Conservation (phyloP, 768 basidiomycete genomes). For the Leccinellum luteum region DNA sequence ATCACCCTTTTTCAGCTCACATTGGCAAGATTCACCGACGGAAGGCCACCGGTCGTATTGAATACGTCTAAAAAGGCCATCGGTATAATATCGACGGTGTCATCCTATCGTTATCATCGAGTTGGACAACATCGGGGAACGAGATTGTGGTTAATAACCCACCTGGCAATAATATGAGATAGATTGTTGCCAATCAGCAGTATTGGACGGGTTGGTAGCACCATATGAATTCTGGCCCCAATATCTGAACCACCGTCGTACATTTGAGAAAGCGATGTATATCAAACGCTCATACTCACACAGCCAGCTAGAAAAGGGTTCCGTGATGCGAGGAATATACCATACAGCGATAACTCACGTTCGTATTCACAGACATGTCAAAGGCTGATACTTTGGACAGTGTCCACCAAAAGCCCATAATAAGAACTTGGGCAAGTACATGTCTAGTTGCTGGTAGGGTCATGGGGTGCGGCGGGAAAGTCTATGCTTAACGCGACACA, state of each 20-base stretch:
- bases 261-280: neutral
- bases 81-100: conserved; percentile 55
- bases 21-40: conserved; percentile 61
- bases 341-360: conserved; percentile 12
- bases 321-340: neutral
- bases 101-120: conserved; percentile 37
- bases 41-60: conserved; percentile 55
- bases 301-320: conserved; percentile 13
- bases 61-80: conserved; percentile 61
- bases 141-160: neutral
- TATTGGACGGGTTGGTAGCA: conserved; percentile 28
- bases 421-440: neutral
- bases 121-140: neutral
- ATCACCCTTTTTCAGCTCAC: conserved; percentile 34
- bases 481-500: neutral
- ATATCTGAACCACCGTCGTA: conserved; percentile 19
- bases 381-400: conserved; percentile 13
- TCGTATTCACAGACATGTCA: conserved; percentile 16
- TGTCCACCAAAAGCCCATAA: neutral
- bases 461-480: neutral
- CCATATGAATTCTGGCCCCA: conserved; percentile 41
- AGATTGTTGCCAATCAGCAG: conserved; percentile 31
- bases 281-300: conserved; percentile 6
- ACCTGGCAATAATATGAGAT: conserved; percentile 35
- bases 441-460: neutral